Evolutionary conservation across 208 protist genomes (phyloP).

Genomic region (Leishmania arabica): DNA sequence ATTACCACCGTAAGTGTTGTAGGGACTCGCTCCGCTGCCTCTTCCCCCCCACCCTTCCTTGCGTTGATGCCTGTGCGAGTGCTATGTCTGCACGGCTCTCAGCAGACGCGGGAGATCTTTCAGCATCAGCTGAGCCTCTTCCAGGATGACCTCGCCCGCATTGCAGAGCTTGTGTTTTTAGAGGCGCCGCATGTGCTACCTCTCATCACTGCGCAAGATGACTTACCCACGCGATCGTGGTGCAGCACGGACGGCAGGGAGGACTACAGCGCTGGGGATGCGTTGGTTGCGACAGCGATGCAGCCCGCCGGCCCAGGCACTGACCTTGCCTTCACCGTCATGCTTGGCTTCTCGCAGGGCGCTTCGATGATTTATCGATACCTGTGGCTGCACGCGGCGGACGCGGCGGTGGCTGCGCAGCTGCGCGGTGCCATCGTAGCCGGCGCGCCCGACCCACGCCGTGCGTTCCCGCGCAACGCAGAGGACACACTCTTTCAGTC

Average conservation of each 20-base stretch:
- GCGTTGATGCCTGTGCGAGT: slow-evolving; percentile 39
- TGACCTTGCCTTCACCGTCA: slow-evolving; percentile 31
- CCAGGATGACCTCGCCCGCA: slow-evolving; percentile 30
- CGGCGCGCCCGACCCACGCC: slow-evolving; percentile 67
- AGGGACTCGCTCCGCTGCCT: not conserved
- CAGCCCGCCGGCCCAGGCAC: slow-evolving; percentile 34
- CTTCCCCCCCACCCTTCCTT: not conserved
- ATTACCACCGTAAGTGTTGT: not conserved
- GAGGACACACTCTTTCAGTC: slow-evolving; percentile 1
- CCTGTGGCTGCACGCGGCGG: slow-evolving; percentile 42
- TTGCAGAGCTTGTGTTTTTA: slow-evolving; percentile 62
- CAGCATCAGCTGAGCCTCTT: slow-evolving; percentile 78
- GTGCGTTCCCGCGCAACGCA: slow-evolving; percentile 24
- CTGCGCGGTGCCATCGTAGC: slow-evolving; percentile 57
- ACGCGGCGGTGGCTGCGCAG: slow-evolving; percentile 13
- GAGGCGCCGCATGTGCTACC: slow-evolving; percentile 66
- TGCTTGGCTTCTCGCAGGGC: slow-evolving; percentile 90
- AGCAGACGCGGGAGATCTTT: slow-evolving; percentile 86
- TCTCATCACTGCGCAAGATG: slow-evolving; percentile 40
- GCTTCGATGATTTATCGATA: slow-evolving; percentile 69
- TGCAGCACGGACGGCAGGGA: slow-evolving; percentile 24
- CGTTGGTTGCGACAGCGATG: slow-evolving; percentile 42
- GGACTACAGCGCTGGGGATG: slow-evolving; percentile 59
- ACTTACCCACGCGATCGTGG: slow-evolving; percentile 66
- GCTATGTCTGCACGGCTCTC: slow-evolving; percentile 79